Evolutionary conservation across 2,329 filamentous ascomycete species (phyloP).

Genomic region (Chrysoporthe deuterocubensis): DNA sequence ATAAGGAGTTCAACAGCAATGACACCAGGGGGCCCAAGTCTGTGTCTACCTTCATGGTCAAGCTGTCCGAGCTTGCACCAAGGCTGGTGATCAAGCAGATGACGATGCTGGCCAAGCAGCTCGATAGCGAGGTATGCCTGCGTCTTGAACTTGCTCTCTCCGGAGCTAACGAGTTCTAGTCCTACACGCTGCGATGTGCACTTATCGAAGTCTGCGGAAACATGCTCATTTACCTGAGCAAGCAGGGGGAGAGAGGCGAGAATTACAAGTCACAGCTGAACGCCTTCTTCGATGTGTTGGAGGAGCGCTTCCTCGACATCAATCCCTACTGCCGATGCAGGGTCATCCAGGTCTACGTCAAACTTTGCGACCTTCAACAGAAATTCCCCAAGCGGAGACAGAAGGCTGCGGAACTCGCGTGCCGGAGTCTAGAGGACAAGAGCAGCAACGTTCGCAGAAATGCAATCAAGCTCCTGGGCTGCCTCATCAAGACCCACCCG

Average conservation of each 20-base stretch:
- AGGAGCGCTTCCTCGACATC: conserved; percentile 93
- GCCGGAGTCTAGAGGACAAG: conserved; percentile 92
- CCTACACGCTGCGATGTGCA: conserved; percentile 90
- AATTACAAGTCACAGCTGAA: conserved; percentile 95
- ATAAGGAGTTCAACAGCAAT: conserved; percentile 97
- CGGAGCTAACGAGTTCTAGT: conserved; percentile 51
- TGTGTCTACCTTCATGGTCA: conserved; percentile 90
- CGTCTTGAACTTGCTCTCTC: too few species aligned
- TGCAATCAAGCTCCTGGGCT: conserved; percentile 88
- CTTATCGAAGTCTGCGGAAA: conserved; percentile 98
- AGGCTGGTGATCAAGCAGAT: conserved; percentile 96
- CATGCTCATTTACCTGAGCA: conserved; percentile 87
- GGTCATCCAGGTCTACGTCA: conserved; percentile 90
- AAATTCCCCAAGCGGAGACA: conserved; percentile 94
- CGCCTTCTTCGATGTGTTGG: conserved; percentile 94
- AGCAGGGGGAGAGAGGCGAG: conserved; percentile 87
- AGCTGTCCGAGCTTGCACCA: conserved; percentile 89
- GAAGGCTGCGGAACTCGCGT: conserved; percentile 82
- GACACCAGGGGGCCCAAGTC: conserved; percentile 96
- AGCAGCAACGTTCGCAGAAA: conserved; percentile 97
- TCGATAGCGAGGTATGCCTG: conserved; percentile 80
- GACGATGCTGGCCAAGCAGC: conserved; percentile 88
- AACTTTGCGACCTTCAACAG: conserved; percentile 89
- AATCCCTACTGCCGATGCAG: conserved; percentile 95
- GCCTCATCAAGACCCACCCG: conserved; percentile 90